phyloP scores from a whole-genome alignment of 2,329 filamentous ascomycete genomes.

The Mycosphaerella sp. region DNA sequence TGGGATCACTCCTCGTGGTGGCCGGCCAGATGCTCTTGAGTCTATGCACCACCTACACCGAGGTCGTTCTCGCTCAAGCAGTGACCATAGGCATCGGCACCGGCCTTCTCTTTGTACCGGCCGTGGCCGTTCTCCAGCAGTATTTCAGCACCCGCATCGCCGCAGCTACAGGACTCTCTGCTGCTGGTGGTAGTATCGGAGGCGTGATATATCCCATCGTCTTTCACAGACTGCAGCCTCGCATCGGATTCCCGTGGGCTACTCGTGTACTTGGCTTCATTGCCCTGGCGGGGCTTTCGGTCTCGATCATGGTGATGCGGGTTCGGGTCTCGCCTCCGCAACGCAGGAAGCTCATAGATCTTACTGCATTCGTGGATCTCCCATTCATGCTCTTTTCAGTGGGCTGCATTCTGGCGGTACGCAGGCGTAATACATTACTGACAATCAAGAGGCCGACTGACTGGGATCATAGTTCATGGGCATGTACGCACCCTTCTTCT shows the following conservation, averaged over 20 bases:
- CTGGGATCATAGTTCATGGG: conserved; percentile 18
- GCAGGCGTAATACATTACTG: no score
- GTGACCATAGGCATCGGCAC: conserved; percentile 6
- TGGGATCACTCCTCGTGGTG: conserved; percentile 6
- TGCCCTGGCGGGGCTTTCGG: conserved; percentile 29
- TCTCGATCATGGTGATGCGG: conserved; percentile 34
- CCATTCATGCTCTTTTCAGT: conserved; percentile 37
- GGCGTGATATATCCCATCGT: conserved; percentile 49
- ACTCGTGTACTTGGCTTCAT: conserved; percentile 47
- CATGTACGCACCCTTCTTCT: conserved; percentile 48
- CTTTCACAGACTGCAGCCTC: conserved; percentile 42
- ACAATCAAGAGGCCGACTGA: no score
- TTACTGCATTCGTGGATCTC: conserved; percentile 29
- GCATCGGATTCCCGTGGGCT: conserved; percentile 49
- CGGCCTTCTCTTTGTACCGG: conserved; percentile 11
- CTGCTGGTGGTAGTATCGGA: conserved; percentile 52
- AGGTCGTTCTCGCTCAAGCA: conserved; percentile 12
- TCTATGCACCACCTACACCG: conserved; percentile 6
- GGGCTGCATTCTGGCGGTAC: conserved; percentile 37
- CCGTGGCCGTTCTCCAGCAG: conserved; percentile 6
- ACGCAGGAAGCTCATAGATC: conserved; percentile 16
- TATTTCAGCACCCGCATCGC: conserved; percentile 27
- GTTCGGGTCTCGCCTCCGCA: background rate
- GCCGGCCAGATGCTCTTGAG: conserved; percentile 14
- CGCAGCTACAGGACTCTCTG: conserved; percentile 51